Conservation (phyloP, 2,329 filamentous ascomycete genomes). For the Cercospora sp. region DNA sequence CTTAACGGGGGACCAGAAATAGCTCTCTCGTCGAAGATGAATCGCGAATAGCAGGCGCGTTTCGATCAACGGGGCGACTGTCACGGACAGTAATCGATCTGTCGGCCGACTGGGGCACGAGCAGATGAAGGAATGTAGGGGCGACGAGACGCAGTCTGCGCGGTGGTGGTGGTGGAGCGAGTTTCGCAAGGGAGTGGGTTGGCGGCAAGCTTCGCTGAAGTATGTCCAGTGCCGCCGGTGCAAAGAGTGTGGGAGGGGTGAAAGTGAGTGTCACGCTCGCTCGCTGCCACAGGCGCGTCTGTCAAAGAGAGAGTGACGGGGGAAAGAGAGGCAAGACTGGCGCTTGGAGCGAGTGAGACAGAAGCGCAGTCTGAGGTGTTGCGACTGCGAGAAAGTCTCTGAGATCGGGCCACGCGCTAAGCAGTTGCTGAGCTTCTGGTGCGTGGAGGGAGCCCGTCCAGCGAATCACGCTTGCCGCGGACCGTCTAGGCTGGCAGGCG, state of each 20-base stretch:
- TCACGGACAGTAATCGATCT: background rate
- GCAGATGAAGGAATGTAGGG: background rate
- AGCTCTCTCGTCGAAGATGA: background rate
- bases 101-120: background rate
- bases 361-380: background rate
- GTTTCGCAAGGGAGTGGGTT: conserved; percentile 14
- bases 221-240: background rate
- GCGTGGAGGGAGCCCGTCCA: background rate
- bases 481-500: background rate
- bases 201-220: conserved; percentile 5
- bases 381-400: background rate
- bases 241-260: background rate
- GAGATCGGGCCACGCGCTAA: background rate
- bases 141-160: conserved; percentile 1
- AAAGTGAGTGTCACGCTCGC: conserved; percentile 10
- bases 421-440: background rate
- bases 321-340: background rate
- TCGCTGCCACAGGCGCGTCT: conserved; percentile 7
- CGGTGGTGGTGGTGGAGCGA: background rate
- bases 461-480: background rate
- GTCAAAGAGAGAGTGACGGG: conserved; percentile 1
- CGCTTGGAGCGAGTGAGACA: background rate
- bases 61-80: background rate
- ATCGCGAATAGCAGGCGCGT: background rate
- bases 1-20: background rate